These are phyloP conservation scores for Apiospora koreana DNA, from an alignment of 2,329 filamentous ascomycete species.

Conservation along the genomic window DNA sequence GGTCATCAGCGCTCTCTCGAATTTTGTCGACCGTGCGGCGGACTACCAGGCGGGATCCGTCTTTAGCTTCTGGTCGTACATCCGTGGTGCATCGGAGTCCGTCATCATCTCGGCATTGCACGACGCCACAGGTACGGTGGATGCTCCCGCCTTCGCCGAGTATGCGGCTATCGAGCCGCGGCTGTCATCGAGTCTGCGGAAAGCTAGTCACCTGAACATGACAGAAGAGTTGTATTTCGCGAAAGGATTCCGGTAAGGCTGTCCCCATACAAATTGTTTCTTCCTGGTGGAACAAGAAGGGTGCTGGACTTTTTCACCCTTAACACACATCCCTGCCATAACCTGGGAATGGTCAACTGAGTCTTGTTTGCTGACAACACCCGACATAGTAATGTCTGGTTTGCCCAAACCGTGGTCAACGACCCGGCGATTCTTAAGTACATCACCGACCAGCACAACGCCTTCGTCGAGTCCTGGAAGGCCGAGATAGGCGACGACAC, in stretches of 20 bases:
- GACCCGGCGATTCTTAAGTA: slow-evolving; percentile 7
- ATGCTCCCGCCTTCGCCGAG: slow-evolving; percentile 7
- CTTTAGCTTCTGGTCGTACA: slow-evolving; percentile 6
- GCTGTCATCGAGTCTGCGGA: slow-evolving; percentile 4
- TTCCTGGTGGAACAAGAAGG: neutral
- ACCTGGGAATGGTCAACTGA: neutral
- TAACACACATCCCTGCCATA: neutral
- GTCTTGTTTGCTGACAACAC: neutral
- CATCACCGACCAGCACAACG: neutral
- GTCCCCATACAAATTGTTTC: neutral
- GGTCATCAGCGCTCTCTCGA: neutral
- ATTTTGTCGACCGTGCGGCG: neutral
- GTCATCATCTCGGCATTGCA: slow-evolving; percentile 10
- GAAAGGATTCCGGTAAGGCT: slow-evolving; percentile 9
- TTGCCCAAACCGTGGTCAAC: slow-evolving; percentile 11
- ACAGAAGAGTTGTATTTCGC: slow-evolving; percentile 4
- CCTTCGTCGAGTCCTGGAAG: neutral
- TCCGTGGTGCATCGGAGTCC: neutral
- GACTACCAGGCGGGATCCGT: slow-evolving; percentile 7
- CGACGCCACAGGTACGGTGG: neutral
- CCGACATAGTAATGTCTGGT: slow-evolving; percentile 3
- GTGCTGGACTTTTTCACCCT: too few relatives aligned
- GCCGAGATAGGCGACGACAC: neutral
- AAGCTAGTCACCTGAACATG: slow-evolving; percentile 2
- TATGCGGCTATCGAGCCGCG: slow-evolving; percentile 6